A percentile compares a stretch with the other conserved stretches of the same genome.
These are phyloP conservation scores for Globisporangium sylvaticum DNA, from an alignment of 352 stramenopile species.

Conservation along the genomic window DNA sequence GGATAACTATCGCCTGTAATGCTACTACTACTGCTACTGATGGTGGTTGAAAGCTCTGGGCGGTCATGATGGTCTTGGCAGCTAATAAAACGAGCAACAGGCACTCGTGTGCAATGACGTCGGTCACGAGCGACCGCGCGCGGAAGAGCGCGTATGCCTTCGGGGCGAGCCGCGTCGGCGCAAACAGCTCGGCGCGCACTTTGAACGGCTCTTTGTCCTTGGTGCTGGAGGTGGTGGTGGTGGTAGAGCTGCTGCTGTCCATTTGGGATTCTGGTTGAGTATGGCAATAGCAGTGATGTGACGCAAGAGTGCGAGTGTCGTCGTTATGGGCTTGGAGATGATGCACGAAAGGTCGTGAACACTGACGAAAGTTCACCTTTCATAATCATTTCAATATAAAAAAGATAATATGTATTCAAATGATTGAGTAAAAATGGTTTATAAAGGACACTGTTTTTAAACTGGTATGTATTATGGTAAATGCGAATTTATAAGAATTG, in stretches of 20 bases:
- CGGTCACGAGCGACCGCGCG: conserved; percentile 4
- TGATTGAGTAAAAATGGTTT: too few relatives aligned
- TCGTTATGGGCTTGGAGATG: background rate
- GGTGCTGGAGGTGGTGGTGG: background rate
- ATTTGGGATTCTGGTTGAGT: too few relatives aligned
- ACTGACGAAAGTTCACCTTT: background rate
- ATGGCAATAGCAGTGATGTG: background rate
- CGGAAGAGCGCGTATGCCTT: conserved; percentile 6
- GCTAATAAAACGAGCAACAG: conserved; percentile 12
- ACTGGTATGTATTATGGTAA: background rate
- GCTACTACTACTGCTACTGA: background rate
- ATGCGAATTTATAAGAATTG: background rate
- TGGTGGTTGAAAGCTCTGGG: background rate
- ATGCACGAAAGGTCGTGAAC: background rate
- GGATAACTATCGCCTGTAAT: background rate
- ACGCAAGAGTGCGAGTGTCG: background rate
- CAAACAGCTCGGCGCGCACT: conserved; percentile 8
- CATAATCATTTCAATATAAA: too few relatives aligned
- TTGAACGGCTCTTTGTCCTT: conserved; percentile 16
- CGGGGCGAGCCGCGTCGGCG: conserved; percentile 6
- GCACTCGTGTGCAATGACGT: conserved; percentile 14
- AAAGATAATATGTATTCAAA: too few relatives aligned
- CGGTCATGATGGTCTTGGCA: background rate
- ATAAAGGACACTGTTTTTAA: background rate
- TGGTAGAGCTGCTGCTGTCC: background rate